phyloP scores from a whole-genome alignment of 2,329 filamentous ascomycete species.

The Claviceps digitariae region DNA sequence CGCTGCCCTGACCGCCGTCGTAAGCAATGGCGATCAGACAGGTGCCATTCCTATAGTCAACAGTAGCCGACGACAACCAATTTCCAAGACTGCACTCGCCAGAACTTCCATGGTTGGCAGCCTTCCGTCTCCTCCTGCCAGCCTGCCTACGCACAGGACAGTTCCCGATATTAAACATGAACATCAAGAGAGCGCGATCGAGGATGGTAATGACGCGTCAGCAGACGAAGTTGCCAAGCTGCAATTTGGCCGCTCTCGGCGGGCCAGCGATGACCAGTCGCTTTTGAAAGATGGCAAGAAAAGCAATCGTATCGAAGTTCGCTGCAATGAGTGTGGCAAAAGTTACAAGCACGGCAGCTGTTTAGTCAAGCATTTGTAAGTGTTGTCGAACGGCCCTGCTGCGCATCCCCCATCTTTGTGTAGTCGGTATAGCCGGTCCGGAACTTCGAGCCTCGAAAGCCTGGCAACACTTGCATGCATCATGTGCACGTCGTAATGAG shows the following conservation, averaged over 20 bases:
- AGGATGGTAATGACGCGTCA: slow-evolving; percentile 50
- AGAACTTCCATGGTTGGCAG: slow-evolving; percentile 30
- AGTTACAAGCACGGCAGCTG: slow-evolving; percentile 99
- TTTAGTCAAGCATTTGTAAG: slow-evolving; percentile 99
- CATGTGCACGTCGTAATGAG: neutral
- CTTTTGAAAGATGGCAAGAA: slow-evolving; percentile 75
- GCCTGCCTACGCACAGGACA: slow-evolving; percentile 47
- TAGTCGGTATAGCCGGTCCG: neutral
- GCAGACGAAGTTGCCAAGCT: slow-evolving; percentile 37
- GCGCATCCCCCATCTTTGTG: neutral
- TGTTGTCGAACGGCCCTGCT: slow-evolving; percentile 38
- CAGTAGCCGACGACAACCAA: slow-evolving; percentile 49
- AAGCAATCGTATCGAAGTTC: slow-evolving; percentile 70
- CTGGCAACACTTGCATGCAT: neutral
- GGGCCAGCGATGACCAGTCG: slow-evolving; percentile 77
- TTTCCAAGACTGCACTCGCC: slow-evolving; percentile 43
- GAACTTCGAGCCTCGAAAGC: neutral
- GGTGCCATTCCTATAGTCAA: slow-evolving; percentile 44
- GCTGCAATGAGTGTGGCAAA: slow-evolving; percentile 97
- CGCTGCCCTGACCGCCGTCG: slow-evolving; percentile 59
- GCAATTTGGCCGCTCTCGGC: slow-evolving; percentile 38
- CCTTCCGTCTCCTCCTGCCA: slow-evolving; percentile 51
- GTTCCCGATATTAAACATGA: slow-evolving; percentile 34
- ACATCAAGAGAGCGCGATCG: slow-evolving; percentile 49
- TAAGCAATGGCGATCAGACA: slow-evolving; percentile 51